Conservation (phyloP, 2,329 filamentous ascomycete species). For the Colletotrichum sp. region DNA sequence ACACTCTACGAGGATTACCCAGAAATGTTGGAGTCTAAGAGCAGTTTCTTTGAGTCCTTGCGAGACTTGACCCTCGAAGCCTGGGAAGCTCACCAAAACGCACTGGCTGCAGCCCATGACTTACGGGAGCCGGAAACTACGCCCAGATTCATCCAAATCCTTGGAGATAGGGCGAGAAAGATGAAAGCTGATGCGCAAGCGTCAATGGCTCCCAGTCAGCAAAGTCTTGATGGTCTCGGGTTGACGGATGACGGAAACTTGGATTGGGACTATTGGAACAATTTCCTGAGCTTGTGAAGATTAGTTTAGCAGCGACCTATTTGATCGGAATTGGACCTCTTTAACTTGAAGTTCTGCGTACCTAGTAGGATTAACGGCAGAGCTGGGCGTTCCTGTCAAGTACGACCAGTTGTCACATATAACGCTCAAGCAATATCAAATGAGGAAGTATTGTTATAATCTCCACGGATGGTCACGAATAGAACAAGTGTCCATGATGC, state of each 20-base stretch:
- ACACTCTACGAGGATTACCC: conserved; percentile 27
- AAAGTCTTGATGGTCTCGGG: not conserved
- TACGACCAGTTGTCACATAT: not conserved
- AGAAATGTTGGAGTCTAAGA: conserved; percentile 5
- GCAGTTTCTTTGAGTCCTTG: not conserved
- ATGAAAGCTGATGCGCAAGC: not conserved
- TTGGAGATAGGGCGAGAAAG: not conserved
- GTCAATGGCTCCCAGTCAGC: not conserved
- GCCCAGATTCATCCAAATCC: not conserved
- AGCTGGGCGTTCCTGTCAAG: too few relatives aligned
- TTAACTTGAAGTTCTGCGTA: too few relatives aligned
- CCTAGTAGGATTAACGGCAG: too few relatives aligned
- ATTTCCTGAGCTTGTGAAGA: not conserved
- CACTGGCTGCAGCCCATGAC: not conserved
- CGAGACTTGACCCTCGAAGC: not conserved
- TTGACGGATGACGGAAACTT: not conserved
- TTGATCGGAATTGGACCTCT: too few relatives aligned
- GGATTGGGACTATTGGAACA: conserved; percentile 14
- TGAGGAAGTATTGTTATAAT: not conserved
- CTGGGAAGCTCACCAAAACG: not conserved
- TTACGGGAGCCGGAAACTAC: not conserved
- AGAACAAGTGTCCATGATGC: not conserved
- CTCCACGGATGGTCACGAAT: not conserved
- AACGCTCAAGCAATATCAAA: not conserved
- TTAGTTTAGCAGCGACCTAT: not conserved